Evolutionary conservation across 768 basidiomycete genomes (phyloP).

Genomic region (Rhodosporidiobolus odoratus): DNA sequence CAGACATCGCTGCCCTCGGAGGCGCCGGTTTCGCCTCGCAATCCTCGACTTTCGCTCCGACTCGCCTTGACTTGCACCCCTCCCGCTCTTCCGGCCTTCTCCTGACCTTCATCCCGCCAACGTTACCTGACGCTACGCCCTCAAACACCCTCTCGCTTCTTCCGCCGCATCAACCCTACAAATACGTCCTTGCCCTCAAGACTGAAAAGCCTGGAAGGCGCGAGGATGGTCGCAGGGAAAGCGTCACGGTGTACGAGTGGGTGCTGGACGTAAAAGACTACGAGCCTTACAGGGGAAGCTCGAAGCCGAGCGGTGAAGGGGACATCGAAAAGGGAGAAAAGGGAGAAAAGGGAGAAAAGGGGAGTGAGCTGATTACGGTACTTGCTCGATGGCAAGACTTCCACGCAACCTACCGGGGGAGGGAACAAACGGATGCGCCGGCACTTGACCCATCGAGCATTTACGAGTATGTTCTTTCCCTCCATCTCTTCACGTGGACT

Average conservation of each 20-base stretch:
- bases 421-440: constrained; percentile 13
- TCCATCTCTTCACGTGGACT: background rate
- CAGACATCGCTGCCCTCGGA: constrained; percentile 39
- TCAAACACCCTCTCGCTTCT: background rate
- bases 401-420: constrained; percentile 35
- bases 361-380: background rate
- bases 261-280: constrained; percentile 3
- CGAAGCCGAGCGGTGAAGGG: background rate
- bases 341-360: background rate
- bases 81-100: background rate
- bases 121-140: background rate
- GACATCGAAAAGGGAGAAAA: background rate
- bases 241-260: constrained; percentile 36
- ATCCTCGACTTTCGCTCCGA: constrained; percentile 11
- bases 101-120: constrained; percentile 5
- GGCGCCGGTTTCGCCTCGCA: constrained; percentile 43
- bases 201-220: constrained; percentile 20
- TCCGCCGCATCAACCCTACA: background rate
- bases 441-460: constrained; percentile 37
- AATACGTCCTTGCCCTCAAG: constrained; percentile 34
- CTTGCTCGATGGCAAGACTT: constrained; percentile 33
- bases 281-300: background rate
- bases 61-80: constrained; percentile 12
- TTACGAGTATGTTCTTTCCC: constrained; percentile 24
- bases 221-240: constrained; percentile 36